Base-by-base conservation (phyloP, 208 protist genomes). In the Leishmania major region DNA sequence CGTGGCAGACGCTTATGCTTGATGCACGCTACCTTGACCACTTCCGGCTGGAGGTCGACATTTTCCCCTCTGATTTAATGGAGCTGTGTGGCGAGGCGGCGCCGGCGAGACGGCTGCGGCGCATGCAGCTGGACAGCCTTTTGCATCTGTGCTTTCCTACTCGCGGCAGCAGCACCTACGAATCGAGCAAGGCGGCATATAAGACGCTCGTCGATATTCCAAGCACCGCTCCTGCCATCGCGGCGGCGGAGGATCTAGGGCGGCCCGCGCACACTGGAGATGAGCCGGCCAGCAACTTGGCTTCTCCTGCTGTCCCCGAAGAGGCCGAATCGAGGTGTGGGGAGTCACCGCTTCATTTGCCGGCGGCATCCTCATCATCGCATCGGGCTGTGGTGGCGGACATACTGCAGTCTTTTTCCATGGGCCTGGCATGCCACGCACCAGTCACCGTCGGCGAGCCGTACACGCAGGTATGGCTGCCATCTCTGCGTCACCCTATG, bases 381-480 rank as follows among this genome's bases (percentile, higher is more conserved):
- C 45, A 19, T 37, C 40, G 22, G 57, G 40, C 55, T 66, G 82
- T 79, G 45, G 62, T 86, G n/a, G 45, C 78, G 22, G 47, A 72
- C 17, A 74, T 84, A 73, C 67, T 87, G 22, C 43, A 64, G n/a
- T 71, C 79, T 10, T 78, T 77, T 43, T 69, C 78, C 35, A 75
- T 31, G 83, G 51, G 35, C n/a, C 25, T 31, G 31, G 45, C 62
- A 67, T 13, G 43, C 75, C 51, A 71, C 7, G 15, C 7, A 1
- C 40, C 60, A 31, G 53, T 37, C 25, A 66, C 53, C 11, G n/a
- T 35, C 3, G 51, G 47, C 17, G 43, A 13, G 25, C 79, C 47
- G 60, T 72, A 81, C 28, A 13, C 89, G 28, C 80, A 83, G 45
- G 64, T 95, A 70, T 96, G 91, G 91, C 79, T 96, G 47, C 93